A percentile compares a stretch with the other conserved stretches of the same genome.
Evolutionary conservation across 805 yeast genomes (phyloP).

Genomic region (Yamadazyma sp.): DNA sequence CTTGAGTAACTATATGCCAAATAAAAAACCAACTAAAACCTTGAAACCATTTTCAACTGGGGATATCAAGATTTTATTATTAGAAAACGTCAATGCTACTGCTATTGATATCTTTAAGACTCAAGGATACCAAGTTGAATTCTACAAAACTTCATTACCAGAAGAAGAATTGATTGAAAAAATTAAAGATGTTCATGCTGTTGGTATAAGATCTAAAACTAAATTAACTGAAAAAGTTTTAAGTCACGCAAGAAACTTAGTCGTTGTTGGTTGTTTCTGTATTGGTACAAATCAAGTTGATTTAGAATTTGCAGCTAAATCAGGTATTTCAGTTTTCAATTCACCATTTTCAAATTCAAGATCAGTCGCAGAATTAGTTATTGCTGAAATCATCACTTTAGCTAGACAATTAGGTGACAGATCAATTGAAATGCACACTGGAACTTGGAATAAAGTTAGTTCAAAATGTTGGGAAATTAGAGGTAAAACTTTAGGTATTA

Average conservation of each 20-base stretch:
- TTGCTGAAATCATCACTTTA: constrained; percentile 88
- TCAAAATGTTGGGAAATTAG: constrained; percentile 98
- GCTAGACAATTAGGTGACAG: constrained; percentile 98
- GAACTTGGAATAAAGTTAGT: constrained; percentile 96
- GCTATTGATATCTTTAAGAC: constrained; percentile 80
- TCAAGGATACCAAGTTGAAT: constrained; percentile 98
- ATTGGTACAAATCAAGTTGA: constrained; percentile 99
- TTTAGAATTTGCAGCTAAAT: constrained; percentile 83
- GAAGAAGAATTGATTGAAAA: constrained; percentile 94
- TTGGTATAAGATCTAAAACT: constrained; percentile 98
- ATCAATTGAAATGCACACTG: constrained; percentile 91
- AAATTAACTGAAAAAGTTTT: constrained; percentile 76
- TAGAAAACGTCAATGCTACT: constrained; percentile 92
- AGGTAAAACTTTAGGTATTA: constrained; percentile 95
- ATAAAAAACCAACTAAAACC: constrained; percentile 55
- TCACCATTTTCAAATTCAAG: constrained; percentile 98
- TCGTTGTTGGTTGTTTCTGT: constrained; percentile 95
- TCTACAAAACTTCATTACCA: constrained; percentile 80
- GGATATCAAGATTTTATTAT: constrained; percentile 84
- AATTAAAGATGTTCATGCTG: constrained; percentile 90
- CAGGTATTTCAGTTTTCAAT: constrained; percentile 95
- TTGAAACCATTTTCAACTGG: constrained; percentile 95
- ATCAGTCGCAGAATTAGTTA: constrained; percentile 96
- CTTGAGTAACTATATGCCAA: constrained; percentile 48
- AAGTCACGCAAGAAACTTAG: constrained; percentile 83